These are phyloP conservation scores for Trametes cinnabarina DNA, from an alignment of 768 basidiomycete species.

Conservation along the genomic window DNA sequence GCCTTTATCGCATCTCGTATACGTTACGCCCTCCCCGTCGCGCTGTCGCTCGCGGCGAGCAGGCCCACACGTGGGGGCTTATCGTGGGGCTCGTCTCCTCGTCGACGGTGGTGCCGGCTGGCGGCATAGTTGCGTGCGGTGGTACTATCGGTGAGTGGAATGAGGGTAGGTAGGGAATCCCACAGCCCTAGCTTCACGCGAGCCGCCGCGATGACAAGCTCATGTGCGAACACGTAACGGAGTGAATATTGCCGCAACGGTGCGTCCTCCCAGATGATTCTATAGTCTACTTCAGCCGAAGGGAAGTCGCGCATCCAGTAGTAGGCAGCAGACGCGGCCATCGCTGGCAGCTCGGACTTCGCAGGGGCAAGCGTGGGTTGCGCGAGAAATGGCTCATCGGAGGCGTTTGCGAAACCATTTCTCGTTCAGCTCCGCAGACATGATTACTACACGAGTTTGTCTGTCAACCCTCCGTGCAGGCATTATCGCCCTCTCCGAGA, in stretches of 20 bases:
- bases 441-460: background rate
- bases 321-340: background rate
- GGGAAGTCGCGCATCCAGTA: conserved; percentile 4
- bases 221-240: conserved; percentile 8
- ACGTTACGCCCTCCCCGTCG: conserved; percentile 6
- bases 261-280: background rate
- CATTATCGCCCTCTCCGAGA: background rate
- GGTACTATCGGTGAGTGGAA: background rate
- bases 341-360: background rate
- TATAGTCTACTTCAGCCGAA: background rate
- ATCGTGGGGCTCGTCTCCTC: conserved; percentile 13
- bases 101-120: background rate
- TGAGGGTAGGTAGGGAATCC: background rate
- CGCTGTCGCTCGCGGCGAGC: background rate
- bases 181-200: background rate
- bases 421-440: conserved; percentile 1
- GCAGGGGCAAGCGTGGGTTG: background rate
- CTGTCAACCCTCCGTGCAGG: background rate
- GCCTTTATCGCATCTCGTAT: background rate
- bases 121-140: background rate
- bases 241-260: background rate
- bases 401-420: background rate
- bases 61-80: conserved; percentile 13
- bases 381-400: background rate
- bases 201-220: background rate